These are phyloP conservation scores for Cymbidium sinense DNA, from an alignment of 106 monocot genomes.

Conservation along the genomic window DNA sequence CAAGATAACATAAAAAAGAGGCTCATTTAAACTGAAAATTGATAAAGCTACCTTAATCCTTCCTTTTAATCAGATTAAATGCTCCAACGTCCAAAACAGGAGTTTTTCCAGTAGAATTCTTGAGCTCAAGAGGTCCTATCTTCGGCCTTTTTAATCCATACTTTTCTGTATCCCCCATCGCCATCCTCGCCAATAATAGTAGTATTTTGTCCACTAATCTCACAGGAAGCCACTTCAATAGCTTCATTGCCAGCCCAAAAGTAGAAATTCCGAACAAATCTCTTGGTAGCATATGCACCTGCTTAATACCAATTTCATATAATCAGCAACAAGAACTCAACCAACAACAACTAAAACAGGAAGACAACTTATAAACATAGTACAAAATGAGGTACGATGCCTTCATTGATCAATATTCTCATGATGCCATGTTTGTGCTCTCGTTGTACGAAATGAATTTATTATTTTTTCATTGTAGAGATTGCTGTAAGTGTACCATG, in stretches of 20 bases:
- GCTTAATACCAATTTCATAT: neutral
- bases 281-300: conserved; percentile 52
- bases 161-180: conserved; percentile 25
- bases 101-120: conserved; percentile 35
- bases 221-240: conserved; percentile 34
- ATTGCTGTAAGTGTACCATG: too few relatives aligned
- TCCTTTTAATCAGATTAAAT: conserved; percentile 30
- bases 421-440: too few relatives aligned
- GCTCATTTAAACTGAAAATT: too few relatives aligned
- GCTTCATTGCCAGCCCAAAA: conserved; percentile 30
- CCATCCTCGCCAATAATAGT: conserved; percentile 24
- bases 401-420: too few relatives aligned
- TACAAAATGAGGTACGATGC: too few relatives aligned
- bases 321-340: neutral
- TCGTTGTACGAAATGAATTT: too few relatives aligned
- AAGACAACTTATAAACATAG: too few relatives aligned
- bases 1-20: too few relatives aligned
- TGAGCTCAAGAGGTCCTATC: conserved; percentile 42
- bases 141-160: conserved; percentile 37
- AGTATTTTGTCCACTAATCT: conserved; percentile 41
- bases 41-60: conserved; percentile 27
- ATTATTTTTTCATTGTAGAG: too few relatives aligned
- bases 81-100: conserved; percentile 50
- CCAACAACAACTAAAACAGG: too few relatives aligned
- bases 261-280: conserved; percentile 42